These are phyloP conservation scores for Streptanthus diversifolius DNA, from an alignment of 345 rosid genomes.

Conservation along the genomic window DNA sequence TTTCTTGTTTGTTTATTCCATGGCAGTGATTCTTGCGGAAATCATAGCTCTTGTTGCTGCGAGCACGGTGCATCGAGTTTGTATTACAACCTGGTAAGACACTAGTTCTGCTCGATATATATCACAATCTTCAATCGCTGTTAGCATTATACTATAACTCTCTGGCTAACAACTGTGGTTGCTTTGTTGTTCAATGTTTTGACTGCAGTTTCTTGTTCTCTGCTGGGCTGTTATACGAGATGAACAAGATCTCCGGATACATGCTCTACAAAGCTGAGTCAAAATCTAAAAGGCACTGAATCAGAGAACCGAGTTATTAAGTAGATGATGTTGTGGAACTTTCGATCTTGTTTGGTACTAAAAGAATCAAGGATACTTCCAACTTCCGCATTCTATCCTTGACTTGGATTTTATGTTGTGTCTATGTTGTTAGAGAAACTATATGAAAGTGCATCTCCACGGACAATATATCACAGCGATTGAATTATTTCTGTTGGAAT, in stretches of 20 bases:
- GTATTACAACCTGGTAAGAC: slow-evolving; percentile 80
- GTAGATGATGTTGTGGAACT: background rate
- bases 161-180: background rate
- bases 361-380: background rate
- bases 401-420: background rate
- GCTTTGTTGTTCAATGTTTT: background rate
- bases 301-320: background rate
- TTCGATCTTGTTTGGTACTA: background rate
- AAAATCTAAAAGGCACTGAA: slow-evolving; percentile 56
- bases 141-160: background rate
- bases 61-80: slow-evolving; percentile 71
- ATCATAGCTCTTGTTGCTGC: slow-evolving; percentile 70
- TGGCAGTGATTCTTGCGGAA: slow-evolving; percentile 68
- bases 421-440: background rate
- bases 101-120: background rate
- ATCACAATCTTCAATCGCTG: background rate
- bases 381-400: background rate
- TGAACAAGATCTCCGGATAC: slow-evolving; percentile 62
- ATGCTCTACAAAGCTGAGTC: slow-evolving; percentile 46
- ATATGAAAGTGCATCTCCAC: background rate
- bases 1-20: background rate
- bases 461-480: background rate
- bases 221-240: slow-evolving; percentile 59
- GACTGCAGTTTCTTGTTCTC: slow-evolving; percentile 77
- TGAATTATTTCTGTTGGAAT: background rate